phyloP scores from a whole-genome alignment of 2,329 filamentous ascomycete species.

The Atkinsonella hypoxylon region DNA sequence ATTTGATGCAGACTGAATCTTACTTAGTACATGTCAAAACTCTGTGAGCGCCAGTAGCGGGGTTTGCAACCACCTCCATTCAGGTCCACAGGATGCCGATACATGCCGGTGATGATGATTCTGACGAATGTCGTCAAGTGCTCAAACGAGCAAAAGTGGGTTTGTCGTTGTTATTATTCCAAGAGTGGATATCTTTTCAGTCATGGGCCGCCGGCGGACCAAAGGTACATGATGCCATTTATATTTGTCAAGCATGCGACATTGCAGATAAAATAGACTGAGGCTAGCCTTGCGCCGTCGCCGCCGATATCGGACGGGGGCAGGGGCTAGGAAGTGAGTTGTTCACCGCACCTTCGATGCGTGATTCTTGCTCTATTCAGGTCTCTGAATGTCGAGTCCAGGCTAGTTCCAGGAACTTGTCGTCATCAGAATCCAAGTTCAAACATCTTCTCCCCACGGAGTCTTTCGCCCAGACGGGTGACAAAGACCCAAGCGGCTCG shows the following conservation, averaged over 20 bases:
- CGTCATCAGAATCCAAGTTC: conserved; percentile 3
- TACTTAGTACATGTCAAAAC: background rate
- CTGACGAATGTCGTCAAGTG: conserved; percentile 2
- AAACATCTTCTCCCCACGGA: conserved; percentile 14
- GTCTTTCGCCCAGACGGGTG: conserved; percentile 22
- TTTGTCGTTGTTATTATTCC: background rate
- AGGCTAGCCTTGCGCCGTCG: background rate
- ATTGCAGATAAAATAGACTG: background rate
- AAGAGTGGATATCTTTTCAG: conserved; percentile 4
- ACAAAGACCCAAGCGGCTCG: conserved; percentile 27
- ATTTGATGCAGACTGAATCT: background rate
- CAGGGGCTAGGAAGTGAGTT: background rate
- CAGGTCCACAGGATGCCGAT: conserved; percentile 9
- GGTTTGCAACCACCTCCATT: conserved; percentile 1
- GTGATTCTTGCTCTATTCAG: background rate
- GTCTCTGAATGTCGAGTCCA: background rate
- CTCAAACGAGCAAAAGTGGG: conserved; percentile 7
- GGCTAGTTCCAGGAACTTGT: background rate
- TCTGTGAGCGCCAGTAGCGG: conserved; percentile 1
- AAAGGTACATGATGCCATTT: background rate
- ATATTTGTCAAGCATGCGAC: background rate
- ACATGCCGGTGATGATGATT: conserved; percentile 7
- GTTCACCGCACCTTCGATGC: too few relatives aligned
- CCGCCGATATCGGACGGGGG: conserved; percentile 3
- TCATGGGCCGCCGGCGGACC: background rate